Percentiles rank a stretch among this genome's conserved stretches.
phyloP scores from a whole-genome alignment of 2,329 filamentous ascomycete species.

The Paecilomyces fulvus region DNA sequence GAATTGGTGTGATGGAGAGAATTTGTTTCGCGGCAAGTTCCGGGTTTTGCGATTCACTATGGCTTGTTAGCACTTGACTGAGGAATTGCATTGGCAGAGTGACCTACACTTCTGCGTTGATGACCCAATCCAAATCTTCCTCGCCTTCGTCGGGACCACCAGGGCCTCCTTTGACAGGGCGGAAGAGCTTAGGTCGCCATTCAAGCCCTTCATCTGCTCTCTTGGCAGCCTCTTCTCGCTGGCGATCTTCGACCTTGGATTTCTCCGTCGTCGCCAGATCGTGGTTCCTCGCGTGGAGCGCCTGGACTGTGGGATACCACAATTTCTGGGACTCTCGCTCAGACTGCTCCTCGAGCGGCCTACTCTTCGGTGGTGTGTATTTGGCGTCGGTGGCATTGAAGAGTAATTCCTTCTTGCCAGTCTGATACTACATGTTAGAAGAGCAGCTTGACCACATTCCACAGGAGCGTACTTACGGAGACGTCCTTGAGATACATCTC shows the following conservation, averaged over 20 bases:
- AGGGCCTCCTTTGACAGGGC: slow-evolving; percentile 60
- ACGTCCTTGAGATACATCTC: slow-evolving; percentile 90
- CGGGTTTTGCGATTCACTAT: slow-evolving; percentile 56
- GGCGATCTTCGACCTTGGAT: slow-evolving; percentile 87
- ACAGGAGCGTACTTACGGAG: slow-evolving; percentile 45
- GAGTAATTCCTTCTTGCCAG: slow-evolving; percentile 77
- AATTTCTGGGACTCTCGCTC: slow-evolving; percentile 83
- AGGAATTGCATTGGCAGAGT: background rate
- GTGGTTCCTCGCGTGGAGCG: slow-evolving; percentile 78
- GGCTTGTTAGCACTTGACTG: background rate
- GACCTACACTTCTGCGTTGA: slow-evolving; percentile 73
- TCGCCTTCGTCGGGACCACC: slow-evolving; percentile 69
- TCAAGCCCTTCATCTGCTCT: slow-evolving; percentile 70
- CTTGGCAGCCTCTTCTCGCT: slow-evolving; percentile 78
- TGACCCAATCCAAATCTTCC: slow-evolving; percentile 90
- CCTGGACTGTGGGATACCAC: slow-evolving; percentile 73
- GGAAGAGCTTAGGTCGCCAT: slow-evolving; percentile 84
- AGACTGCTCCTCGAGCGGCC: slow-evolving; percentile 77
- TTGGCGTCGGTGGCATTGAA: slow-evolving; percentile 78
- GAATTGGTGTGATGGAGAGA: slow-evolving; percentile 72
- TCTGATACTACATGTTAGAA: slow-evolving; percentile 44
- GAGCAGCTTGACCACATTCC: background rate
- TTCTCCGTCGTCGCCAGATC: slow-evolving; percentile 88
- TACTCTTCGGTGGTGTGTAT: slow-evolving; percentile 62
- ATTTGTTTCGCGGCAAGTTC: slow-evolving; percentile 72